Base-by-base conservation (phyloP, 768 basidiomycete genomes). In the Paxillus involutus region DNA sequence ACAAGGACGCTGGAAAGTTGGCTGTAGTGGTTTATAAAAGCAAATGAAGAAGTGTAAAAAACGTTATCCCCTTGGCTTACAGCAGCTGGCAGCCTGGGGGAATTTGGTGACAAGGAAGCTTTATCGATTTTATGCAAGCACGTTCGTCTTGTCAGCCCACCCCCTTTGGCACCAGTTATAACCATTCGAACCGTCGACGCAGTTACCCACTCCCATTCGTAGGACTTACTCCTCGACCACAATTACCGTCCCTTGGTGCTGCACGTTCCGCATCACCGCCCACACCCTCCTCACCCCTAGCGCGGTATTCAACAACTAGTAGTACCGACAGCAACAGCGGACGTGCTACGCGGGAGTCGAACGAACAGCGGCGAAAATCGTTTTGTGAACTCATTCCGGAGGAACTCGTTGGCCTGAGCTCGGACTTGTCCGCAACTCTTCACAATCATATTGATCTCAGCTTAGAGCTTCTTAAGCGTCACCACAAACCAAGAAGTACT, bases 391-490 rank as follows among this genome's bases (percentile, higher is more conserved):
- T 66, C 49, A 70, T 70, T 57, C 69, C 69, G 12, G 69, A 70
- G 45, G 69, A 70, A 47, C 47, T 41, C 0, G 59, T 61, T 17
- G 60, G 60, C 24, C 46, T 58, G 16, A 56, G 46, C 50, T 72
- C 69, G 71, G 69, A 69, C 59, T 67, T 72, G 71, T 48, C 69
- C 70, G 69, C 63, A 41, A 53, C 70, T 19, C 59, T 62, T 56
- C 69, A 70, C 49, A 59, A 54, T 14, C 64, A 55, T 58, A 70
- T 72, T 60, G 70, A 70, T 70, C 61, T 69, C 61, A 67, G 64
- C 58, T 50, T 61, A 45, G 76, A 79, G 59, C 72, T 73, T 64
- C 77, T 77, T 70, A 78, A 83, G 74, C 84, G 85, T 73, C 85
- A 85, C 75, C 85, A 85, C 76, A 79, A 74, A 64, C 79, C 80